Conservation (phyloP, 345 rosid species). For the Citrus reticulata region DNA sequence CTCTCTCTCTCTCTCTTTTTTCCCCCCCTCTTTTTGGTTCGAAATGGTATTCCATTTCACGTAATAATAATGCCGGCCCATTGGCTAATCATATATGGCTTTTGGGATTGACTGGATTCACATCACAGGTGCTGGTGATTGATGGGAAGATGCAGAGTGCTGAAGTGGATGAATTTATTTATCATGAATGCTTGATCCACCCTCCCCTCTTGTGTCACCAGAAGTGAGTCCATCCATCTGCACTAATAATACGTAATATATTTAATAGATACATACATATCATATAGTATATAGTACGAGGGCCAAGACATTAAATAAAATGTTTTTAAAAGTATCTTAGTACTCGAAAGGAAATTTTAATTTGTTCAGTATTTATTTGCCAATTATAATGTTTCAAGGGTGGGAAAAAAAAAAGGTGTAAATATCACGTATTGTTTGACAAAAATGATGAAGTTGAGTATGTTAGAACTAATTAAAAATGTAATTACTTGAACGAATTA, state of each 20-base stretch:
- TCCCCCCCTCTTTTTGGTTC: no score
- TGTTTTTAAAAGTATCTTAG: no score
- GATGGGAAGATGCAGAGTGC: conserved; percentile 99
- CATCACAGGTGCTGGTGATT: conserved; percentile 72
- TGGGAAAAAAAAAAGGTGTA: no score
- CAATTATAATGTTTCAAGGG: no score
- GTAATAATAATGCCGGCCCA: not conserved
- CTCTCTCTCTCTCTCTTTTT: no score
- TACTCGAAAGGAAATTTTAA: no score
- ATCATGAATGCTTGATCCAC: conserved; percentile 91
- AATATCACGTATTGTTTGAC: not conserved
- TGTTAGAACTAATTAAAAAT: not conserved
- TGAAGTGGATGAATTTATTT: conserved; percentile 86
- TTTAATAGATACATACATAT: no score
- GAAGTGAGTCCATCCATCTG: conserved; percentile 35
- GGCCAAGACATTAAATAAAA: no score
- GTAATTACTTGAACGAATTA: not conserved
- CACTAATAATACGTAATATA: not conserved
- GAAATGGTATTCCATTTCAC: not conserved
- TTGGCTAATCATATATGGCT: not conserved
- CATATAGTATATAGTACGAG: no score
- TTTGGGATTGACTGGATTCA: not conserved
- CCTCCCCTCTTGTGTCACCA: conserved; percentile 78
- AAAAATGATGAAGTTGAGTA: not conserved
- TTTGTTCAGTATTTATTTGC: no score